These are phyloP conservation scores for Thyridium curvatum DNA, from an alignment of 2,329 filamentous ascomycete genomes.

Conservation along the genomic window DNA sequence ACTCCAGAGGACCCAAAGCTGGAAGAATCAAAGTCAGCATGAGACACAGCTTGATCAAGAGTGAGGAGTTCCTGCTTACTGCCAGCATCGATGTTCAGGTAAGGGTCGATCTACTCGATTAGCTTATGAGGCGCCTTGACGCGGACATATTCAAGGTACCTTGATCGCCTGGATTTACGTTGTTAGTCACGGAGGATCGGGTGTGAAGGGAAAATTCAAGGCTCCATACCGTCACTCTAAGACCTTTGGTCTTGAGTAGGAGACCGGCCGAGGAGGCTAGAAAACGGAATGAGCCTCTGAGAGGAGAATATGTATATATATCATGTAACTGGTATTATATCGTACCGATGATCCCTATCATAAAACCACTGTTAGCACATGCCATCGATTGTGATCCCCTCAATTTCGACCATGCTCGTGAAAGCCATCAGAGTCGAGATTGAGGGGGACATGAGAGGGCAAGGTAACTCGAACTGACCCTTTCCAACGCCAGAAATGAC, in stretches of 20 bases:
- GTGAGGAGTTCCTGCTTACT: background rate
- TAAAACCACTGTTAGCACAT: too few species aligned
- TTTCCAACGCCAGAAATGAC: too few species aligned
- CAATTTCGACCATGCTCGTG: too few species aligned
- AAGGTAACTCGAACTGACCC: too few species aligned
- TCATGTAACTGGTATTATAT: too few species aligned
- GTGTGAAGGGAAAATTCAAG: constrained; percentile 65
- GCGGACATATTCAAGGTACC: too few species aligned
- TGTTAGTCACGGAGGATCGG: constrained; percentile 42
- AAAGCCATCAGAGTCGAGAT: too few species aligned
- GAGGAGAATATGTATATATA: background rate
- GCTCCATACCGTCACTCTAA: constrained; percentile 59
- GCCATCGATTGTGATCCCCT: too few species aligned
- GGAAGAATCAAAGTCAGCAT: background rate
- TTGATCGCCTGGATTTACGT: constrained; percentile 25
- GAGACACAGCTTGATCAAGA: background rate
- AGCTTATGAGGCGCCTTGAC: too few species aligned
- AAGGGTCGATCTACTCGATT: constrained; percentile 35
- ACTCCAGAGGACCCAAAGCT: constrained; percentile 22
- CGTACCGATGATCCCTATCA: too few species aligned
- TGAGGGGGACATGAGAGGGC: too few species aligned
- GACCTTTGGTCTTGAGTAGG: constrained; percentile 71
- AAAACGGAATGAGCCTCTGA: background rate
- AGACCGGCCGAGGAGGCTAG: constrained; percentile 37
- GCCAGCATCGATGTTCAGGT: constrained; percentile 30